Percentiles rank a stretch among this genome's conserved stretches.
Evolutionary conservation across 164 flowering plant genomes (phyloP).

Genomic region (Chimonanthus praecox): DNA sequence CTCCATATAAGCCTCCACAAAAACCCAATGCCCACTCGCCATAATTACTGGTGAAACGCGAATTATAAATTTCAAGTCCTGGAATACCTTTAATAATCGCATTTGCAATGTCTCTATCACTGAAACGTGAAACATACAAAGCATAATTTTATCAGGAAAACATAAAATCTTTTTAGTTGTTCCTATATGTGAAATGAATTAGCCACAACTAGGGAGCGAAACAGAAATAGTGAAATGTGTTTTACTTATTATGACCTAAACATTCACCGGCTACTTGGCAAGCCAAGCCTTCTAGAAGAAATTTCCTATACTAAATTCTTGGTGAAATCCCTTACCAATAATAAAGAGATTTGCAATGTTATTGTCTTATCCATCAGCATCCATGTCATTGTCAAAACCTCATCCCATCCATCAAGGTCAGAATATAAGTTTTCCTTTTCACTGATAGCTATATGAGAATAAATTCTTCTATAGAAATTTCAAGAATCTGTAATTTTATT

Average conservation of each 20-base stretch:
- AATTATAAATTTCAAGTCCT: conserved; percentile 71
- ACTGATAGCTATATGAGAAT: too few species aligned
- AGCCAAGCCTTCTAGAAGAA: too few species aligned
- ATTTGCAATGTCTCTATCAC: conserved; percentile 39
- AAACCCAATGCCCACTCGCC: conserved; percentile 88
- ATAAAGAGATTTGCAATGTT: too few species aligned
- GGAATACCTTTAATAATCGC: conserved; percentile 50
- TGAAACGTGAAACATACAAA: conserved; percentile 20
- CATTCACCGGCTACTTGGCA: background rate
- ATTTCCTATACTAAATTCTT: too few species aligned
- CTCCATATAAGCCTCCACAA: conserved; percentile 71
- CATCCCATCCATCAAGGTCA: too few species aligned
- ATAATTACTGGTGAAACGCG: conserved; percentile 58
- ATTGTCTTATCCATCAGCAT: too few species aligned
- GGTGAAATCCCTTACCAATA: too few species aligned
- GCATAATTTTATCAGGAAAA: background rate
- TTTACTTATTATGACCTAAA: background rate
- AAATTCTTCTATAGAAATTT: too few species aligned
- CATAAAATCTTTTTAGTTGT: background rate
- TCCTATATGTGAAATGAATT: conserved; percentile 1
- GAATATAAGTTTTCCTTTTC: too few species aligned
- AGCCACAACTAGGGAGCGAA: background rate
- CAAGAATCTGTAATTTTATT: background rate
- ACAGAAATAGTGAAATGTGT: background rate
- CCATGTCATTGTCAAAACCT: too few species aligned